Conservation (phyloP, 768 basidiomycete genomes). For the Postia placenta region DNA sequence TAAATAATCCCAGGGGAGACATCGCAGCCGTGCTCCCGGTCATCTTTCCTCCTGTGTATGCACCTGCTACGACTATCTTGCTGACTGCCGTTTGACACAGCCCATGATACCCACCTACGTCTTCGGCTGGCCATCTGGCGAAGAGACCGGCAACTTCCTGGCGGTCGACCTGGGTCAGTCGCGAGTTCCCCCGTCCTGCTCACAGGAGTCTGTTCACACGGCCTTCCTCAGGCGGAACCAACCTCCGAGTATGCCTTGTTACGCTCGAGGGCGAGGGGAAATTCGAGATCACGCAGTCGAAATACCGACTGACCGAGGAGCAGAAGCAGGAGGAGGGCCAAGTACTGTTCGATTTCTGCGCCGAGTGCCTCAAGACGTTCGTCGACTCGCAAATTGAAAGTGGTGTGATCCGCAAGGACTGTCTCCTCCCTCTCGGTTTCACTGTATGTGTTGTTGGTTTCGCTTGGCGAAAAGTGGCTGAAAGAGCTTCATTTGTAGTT, state of each 20-base stretch:
- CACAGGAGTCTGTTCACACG: background rate
- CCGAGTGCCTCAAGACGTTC: slow-evolving; percentile 87
- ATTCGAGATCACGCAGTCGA: slow-evolving; percentile 96
- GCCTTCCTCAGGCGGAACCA: slow-evolving; percentile 68
- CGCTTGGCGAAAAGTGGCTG: background rate
- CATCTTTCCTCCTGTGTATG: too few relatives aligned
- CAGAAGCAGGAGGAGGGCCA: slow-evolving; percentile 98
- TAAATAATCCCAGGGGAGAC: too few relatives aligned
- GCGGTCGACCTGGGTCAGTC: slow-evolving; percentile 81
- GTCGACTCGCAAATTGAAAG: slow-evolving; percentile 64
- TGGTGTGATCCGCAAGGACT: slow-evolving; percentile 45
- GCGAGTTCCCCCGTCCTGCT: background rate
- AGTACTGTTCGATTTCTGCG: slow-evolving; percentile 95
- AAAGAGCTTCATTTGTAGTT: slow-evolving; percentile 43
- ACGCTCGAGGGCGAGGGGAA: slow-evolving; percentile 88
- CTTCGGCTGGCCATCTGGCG: slow-evolving; percentile 89
- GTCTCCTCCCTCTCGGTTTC: slow-evolving; percentile 80
- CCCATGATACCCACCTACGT: slow-evolving; percentile 98
- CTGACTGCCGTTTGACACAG: too few relatives aligned
- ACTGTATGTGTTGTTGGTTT: slow-evolving; percentile 56
- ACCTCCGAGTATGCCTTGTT: slow-evolving; percentile 97
- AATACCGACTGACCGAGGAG: slow-evolving; percentile 94
- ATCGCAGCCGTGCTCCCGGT: too few relatives aligned
- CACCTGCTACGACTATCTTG: too few relatives aligned
- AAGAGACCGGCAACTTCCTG: slow-evolving; percentile 85